Evolutionary conservation across 2,329 filamentous ascomycete genomes (phyloP).

Genomic region (Cercospora sp.): DNA sequence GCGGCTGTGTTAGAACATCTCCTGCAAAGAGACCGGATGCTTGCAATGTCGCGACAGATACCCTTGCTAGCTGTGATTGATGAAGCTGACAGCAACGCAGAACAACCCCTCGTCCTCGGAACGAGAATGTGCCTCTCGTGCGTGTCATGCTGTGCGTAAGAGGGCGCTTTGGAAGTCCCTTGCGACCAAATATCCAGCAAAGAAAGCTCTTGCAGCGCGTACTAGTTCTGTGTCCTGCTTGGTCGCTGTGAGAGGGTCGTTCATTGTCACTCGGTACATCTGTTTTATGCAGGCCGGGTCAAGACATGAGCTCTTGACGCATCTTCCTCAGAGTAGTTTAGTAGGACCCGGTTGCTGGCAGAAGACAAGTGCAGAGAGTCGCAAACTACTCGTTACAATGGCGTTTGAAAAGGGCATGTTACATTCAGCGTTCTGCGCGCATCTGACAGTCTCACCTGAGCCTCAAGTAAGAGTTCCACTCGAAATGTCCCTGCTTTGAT

Average conservation of each 20-base stretch:
- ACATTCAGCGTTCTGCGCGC: not conserved
- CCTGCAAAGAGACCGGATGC: not conserved
- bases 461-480: not conserved
- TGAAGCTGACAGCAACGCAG: not conserved
- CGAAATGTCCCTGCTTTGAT: not conserved
- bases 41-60: not conserved
- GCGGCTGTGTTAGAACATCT: not conserved
- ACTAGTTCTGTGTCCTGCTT: not conserved
- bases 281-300: not conserved
- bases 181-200: not conserved
- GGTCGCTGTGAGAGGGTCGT: not conserved
- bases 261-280: not conserved
- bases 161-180: not conserved
- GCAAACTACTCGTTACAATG: not conserved
- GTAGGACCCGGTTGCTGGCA: not conserved
- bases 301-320: not conserved
- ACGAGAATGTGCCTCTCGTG: not conserved
- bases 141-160: not conserved
- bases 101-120: not conserved
- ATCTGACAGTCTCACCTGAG: not conserved
- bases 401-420: not conserved
- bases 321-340: not conserved
- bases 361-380: not conserved
- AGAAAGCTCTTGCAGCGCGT: not conserved
- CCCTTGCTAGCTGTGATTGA: not conserved